Conservation (phyloP, 2,329 filamentous ascomycete genomes). For the Botrytis fragariae region DNA sequence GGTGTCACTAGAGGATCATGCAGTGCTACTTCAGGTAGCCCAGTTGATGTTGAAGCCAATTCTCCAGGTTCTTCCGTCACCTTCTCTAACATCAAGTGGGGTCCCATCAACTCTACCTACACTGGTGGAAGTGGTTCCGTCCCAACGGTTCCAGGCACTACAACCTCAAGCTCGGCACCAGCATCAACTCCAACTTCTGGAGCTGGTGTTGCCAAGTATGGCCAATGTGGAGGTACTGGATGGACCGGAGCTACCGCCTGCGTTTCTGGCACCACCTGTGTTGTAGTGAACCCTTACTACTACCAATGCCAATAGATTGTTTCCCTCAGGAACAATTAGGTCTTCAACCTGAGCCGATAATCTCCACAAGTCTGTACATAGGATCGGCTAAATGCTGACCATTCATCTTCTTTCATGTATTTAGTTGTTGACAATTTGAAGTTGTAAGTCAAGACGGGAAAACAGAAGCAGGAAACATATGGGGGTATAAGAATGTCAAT, state of each 20-base stretch:
- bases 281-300: conserved; percentile 27
- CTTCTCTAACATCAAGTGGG: conserved; percentile 40
- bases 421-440: conserved; percentile 6
- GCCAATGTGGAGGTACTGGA: conserved; percentile 30
- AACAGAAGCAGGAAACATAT: conserved; percentile 2
- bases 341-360: not conserved
- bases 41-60: conserved; percentile 48
- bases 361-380: conserved; percentile 19
- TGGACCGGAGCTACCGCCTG: conserved; percentile 28
- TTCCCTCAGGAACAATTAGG: not conserved
- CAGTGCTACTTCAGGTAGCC: conserved; percentile 50
- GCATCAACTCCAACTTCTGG: not conserved
- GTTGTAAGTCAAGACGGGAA: not conserved
- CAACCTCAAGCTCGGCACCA: not conserved
- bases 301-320: conserved; percentile 25
- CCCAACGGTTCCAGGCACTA: conserved; percentile 3
- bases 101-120: conserved; percentile 38
- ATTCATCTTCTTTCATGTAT: conserved; percentile 17
- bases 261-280: conserved; percentile 22
- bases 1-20: conserved; percentile 57
- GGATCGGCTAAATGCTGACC: conserved; percentile 1
- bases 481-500: not conserved
- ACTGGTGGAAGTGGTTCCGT: conserved; percentile 13
- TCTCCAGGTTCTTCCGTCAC: conserved; percentile 47
- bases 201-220: conserved; percentile 21